phyloP scores from a whole-genome alignment of 2,329 filamentous ascomycete species.

The Trichoderma koningii region DNA sequence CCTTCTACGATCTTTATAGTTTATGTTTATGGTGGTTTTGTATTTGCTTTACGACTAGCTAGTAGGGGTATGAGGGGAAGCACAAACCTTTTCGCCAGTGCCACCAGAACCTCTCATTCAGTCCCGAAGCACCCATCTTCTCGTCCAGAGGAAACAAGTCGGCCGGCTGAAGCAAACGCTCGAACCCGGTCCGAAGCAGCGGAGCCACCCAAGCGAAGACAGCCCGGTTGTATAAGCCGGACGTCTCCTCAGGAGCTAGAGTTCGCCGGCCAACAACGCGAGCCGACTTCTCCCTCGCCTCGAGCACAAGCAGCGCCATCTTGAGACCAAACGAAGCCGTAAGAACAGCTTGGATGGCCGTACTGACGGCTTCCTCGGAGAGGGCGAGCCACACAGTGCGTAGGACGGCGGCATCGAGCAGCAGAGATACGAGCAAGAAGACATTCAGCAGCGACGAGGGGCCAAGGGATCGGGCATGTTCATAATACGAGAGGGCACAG shows the following conservation, averaged over 20 bases:
- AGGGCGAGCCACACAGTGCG: conserved; percentile 40
- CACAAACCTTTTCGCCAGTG: conserved; percentile 37
- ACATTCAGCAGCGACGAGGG: conserved; percentile 40
- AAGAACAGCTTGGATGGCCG: conserved; percentile 39
- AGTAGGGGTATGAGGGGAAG: not conserved
- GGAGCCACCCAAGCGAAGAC: conserved; percentile 46
- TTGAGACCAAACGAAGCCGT: conserved; percentile 40
- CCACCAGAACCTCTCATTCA: conserved; percentile 39
- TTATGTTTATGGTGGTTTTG: conserved; percentile 1
- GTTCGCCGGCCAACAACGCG: conserved; percentile 37
- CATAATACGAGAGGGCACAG: conserved; percentile 31
- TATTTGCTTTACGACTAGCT: conserved; percentile 19
- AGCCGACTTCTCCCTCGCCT: conserved; percentile 44
- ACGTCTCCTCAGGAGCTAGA: conserved; percentile 42
- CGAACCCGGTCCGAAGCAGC: conserved; percentile 42
- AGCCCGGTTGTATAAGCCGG: conserved; percentile 43
- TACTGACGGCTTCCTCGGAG: conserved; percentile 21
- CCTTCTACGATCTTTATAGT: not conserved
- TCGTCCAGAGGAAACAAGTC: conserved; percentile 43
- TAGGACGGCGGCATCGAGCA: conserved; percentile 36
- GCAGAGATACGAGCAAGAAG: conserved; percentile 41
- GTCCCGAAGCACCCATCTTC: conserved; percentile 36
- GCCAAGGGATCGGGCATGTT: conserved; percentile 39
- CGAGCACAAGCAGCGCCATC: conserved; percentile 40
- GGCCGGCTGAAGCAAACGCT: conserved; percentile 38